Conservation (phyloP, 129 eudicot species). For the Rutidosis leptorrhynchoides region DNA sequence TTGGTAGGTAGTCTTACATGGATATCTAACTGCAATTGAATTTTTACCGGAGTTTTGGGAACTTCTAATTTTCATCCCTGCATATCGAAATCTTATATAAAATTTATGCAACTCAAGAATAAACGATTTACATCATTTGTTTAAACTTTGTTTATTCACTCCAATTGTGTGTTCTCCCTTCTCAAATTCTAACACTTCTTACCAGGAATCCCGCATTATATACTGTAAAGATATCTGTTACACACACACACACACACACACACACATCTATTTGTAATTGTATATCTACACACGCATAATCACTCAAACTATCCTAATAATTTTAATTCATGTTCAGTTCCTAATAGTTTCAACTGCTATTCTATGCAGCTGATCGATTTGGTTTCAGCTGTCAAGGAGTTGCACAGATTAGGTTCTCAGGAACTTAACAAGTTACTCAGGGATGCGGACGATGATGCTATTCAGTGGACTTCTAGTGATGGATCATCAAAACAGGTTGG, state of each 20-base stretch:
- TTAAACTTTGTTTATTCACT: no score
- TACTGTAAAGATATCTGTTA: background rate
- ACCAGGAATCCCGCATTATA: slow-evolving; percentile 10
- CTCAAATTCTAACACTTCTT: slow-evolving; percentile 1
- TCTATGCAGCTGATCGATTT: slow-evolving; percentile 59
- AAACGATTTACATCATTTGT: no score
- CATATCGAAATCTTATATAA: no score
- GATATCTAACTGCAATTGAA: background rate
- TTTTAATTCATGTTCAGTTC: slow-evolving; percentile 9
- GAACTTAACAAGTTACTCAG: slow-evolving; percentile 60
- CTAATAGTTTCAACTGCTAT: slow-evolving; percentile 14
- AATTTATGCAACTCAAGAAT: no score
- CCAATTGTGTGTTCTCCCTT: no score
- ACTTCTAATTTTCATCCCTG: background rate
- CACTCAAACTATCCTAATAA: background rate
- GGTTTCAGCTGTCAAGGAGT: slow-evolving; percentile 65
- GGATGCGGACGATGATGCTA: slow-evolving; percentile 52
- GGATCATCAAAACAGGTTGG: slow-evolving; percentile 69
- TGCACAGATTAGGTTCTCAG: slow-evolving; percentile 56
- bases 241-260: background rate
- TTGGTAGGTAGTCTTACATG: no score
- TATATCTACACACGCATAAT: background rate
- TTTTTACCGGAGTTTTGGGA: background rate
- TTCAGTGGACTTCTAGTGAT: slow-evolving; percentile 40
- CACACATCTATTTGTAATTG: background rate